These are phyloP conservation scores for Achaetomium macrosporum DNA, from an alignment of 2,329 filamentous ascomycete species.

Conservation along the genomic window DNA sequence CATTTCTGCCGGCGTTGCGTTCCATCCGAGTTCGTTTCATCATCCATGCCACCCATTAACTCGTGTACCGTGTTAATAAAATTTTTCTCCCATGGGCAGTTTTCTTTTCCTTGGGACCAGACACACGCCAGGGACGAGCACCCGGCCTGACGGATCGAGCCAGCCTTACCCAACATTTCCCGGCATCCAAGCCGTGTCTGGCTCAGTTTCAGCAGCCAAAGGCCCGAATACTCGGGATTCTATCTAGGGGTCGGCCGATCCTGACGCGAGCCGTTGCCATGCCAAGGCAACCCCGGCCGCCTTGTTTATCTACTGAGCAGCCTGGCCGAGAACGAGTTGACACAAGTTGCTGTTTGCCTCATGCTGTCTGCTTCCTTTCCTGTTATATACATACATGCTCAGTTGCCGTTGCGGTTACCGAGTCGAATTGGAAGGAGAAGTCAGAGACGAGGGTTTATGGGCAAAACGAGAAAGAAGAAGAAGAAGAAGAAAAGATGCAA, in stretches of 20 bases:
- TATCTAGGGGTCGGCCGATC: conserved; percentile 15
- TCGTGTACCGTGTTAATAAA: too few species aligned
- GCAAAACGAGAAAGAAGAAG: too few species aligned
- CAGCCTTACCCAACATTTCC: not conserved
- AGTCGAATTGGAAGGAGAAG: too few species aligned
- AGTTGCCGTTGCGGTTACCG: not conserved
- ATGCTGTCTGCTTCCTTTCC: too few species aligned
- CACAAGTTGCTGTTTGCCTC: too few species aligned
- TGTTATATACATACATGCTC: too few species aligned
- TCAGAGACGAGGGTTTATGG: too few species aligned
- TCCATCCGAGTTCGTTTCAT: too few species aligned
- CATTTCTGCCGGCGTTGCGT: too few species aligned
- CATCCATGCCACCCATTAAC: too few species aligned
- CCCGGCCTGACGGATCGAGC: not conserved
- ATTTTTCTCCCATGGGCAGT: not conserved
- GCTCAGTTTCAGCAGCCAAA: not conserved
- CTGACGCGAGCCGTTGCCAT: not conserved
- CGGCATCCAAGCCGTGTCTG: too few species aligned
- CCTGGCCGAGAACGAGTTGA: not conserved
- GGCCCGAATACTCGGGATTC: conserved; percentile 14
- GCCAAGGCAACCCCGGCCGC: not conserved
- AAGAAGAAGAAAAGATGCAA: too few species aligned
- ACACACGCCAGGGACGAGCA: not conserved
- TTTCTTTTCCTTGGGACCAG: not conserved
- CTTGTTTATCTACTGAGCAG: not conserved